phyloP scores from a whole-genome alignment of 2,329 filamentous ascomycete species.

The Dothistroma septosporum region DNA sequence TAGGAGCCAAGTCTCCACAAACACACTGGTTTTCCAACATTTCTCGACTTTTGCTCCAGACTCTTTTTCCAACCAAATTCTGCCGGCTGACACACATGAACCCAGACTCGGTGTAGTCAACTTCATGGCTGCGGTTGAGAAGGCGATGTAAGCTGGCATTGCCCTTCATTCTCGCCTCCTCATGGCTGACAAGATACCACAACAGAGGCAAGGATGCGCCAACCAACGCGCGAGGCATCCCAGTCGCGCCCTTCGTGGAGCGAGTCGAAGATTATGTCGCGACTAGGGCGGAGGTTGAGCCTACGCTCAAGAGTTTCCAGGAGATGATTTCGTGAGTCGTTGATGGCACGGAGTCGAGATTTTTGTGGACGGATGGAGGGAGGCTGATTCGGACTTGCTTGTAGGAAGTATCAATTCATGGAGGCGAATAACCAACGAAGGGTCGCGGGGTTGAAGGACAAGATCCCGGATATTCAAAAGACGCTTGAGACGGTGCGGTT shows the following conservation, averaged over 20 bases:
- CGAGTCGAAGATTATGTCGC: conserved; percentile 84
- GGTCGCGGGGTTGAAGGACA: conserved; percentile 77
- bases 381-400: conserved; percentile 13
- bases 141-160: neutral
- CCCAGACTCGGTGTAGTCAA: neutral
- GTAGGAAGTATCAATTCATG: conserved; percentile 99
- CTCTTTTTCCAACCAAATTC: neutral
- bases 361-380: neutral
- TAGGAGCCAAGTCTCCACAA: neutral
- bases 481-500: conserved; percentile 89
- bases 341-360: neutral
- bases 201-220: conserved; percentile 43
- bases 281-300: conserved; percentile 72
- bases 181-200: neutral
- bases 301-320: conserved; percentile 76
- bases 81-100: conserved; percentile 1
- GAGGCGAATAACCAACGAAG: conserved; percentile 86
- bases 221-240: conserved; percentile 79
- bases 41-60: neutral
- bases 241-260: conserved; percentile 79
- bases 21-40: neutral
- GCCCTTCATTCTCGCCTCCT: neutral
- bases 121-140: conserved; percentile 8
- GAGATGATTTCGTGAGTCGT: conserved; percentile 80
- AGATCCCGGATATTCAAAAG: conserved; percentile 96